Evolutionary conservation across 768 basidiomycete genomes (phyloP), one percentile per base, ranked within the genome.

Genomic region (Tulasnella sp.): DNA sequence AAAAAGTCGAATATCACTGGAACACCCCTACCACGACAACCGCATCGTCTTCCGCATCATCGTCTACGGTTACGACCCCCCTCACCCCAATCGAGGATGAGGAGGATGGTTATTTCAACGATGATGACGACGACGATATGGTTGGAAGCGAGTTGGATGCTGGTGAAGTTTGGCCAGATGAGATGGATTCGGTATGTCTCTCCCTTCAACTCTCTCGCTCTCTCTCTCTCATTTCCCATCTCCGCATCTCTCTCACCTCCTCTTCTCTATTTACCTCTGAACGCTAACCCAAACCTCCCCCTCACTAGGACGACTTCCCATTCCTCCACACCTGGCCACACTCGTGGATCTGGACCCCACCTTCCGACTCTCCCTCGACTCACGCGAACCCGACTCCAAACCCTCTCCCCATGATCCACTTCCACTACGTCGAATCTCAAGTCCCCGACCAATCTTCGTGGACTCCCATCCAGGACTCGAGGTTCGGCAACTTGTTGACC

Each of bases 101-200:
- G 6, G 67, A 39, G 36, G 38, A 36, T 69, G 67, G 38, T 17
- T 36, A 69, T 39, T 36, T 36, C 36, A 39, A 69, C 67, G 34
- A 45, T 19, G 38, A 49, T 34, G 72, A 74, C 17, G 72, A 52
- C 25, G 72, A 52, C 39, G 38, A 52, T 74, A 37, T 37, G 40
- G 29, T 36, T 17, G 37, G 38, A 72, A 72, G 37, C 36, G 38
- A 68, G 31, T 34, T 34, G 31, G 67, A 39, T 36, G 49, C 40
- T 7, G 29, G 38, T 31, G 72, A 74, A 38, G 72, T 42, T 31
- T 74, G 72, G 72, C 72, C 72, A 7, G 72, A 74, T 74, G 72
- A 74, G 42, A 74, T 74, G 72, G 72, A 74, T 49, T 74, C 72
- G 72, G 72, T 74, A 74, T 29, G 72, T 71, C 19, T 49, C 49